Evolutionary conservation across 106 monocot genomes (phyloP).

Genomic region (Apostasia shenzhenica): DNA sequence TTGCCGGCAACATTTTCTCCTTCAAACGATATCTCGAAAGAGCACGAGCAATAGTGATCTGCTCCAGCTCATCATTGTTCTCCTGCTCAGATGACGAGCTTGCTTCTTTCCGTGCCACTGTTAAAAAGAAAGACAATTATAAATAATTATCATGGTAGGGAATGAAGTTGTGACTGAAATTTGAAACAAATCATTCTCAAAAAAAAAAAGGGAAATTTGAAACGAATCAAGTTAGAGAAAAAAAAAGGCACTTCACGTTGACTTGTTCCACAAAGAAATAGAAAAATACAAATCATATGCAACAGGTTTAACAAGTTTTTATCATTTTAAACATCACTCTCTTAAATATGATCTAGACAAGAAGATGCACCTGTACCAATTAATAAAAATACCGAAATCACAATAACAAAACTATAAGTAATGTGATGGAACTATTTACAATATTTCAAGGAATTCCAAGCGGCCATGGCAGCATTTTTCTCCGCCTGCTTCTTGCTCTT

Average conservation of each 20-base stretch:
- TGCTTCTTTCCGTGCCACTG: slow-evolving; percentile 63
- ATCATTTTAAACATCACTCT: no score
- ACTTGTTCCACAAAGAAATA: no score
- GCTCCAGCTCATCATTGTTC: slow-evolving; percentile 81
- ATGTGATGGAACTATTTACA: slow-evolving; percentile 31
- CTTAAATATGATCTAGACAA: no score
- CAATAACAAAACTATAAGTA: no score
- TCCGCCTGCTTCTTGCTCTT: slow-evolving; percentile 99
- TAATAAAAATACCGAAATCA: no score
- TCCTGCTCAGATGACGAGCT: slow-evolving; percentile 44
- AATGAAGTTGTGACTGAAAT: background rate
- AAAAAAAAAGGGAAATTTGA: no score
- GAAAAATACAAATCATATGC: no score
- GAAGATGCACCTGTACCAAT: no score
- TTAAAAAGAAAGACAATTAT: background rate
- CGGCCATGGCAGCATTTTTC: slow-evolving; percentile 92
- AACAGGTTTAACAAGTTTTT: no score
- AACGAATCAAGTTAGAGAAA: no score
- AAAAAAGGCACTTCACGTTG: no score
- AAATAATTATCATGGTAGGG: no score
- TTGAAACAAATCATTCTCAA: background rate
- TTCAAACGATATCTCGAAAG: slow-evolving; percentile 62
- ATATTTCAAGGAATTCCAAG: slow-evolving; percentile 88
- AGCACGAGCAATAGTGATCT: slow-evolving; percentile 74
- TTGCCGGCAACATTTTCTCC: slow-evolving; percentile 64